phyloP scores from a whole-genome alignment of 306 rosid genomes.

The Canavalia ensiformis region DNA sequence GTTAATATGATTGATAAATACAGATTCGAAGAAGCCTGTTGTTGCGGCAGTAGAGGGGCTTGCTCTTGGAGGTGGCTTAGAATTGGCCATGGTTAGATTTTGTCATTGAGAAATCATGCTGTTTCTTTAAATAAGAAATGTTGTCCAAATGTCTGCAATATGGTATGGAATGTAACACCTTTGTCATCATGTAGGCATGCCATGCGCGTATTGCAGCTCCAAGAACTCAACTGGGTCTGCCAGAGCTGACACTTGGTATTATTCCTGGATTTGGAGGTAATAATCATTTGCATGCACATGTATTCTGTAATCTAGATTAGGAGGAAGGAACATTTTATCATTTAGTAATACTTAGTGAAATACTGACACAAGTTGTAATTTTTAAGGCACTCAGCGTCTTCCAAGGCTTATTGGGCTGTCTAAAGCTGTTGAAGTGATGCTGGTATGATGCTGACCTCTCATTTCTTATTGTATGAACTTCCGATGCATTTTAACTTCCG shows the following conservation, averaged over 20 bases:
- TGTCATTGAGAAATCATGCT: constrained; percentile 8
- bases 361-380: constrained; percentile 43
- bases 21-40: constrained; percentile 91
- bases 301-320: constrained; percentile 28
- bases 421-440: constrained; percentile 92
- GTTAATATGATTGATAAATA: constrained; percentile 37
- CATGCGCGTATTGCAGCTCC: constrained; percentile 95
- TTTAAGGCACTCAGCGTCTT: constrained; percentile 94
- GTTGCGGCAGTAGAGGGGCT: constrained; percentile 97
- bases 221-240: constrained; percentile 86
- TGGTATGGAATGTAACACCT: constrained; percentile 32
- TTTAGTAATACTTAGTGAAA: constrained; percentile 34
- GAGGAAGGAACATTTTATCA: constrained; percentile 6
- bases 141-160: constrained; percentile 13
- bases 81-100: constrained; percentile 87
- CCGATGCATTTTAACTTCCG: constrained; percentile 11
- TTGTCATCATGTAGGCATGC: constrained; percentile 70
- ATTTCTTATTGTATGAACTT: constrained; percentile 19
- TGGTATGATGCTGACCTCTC: constrained; percentile 60
- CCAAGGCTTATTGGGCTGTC: constrained; percentile 91
- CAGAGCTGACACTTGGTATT: constrained; percentile 92
- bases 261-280: constrained; percentile 99
- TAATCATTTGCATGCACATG: constrained; percentile 34
- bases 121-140: neutral
- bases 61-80: constrained; percentile 99